Evolutionary conservation across 1,284 basidiomycete species (phyloP).

Genomic region (Malassezia sp.): DNA sequence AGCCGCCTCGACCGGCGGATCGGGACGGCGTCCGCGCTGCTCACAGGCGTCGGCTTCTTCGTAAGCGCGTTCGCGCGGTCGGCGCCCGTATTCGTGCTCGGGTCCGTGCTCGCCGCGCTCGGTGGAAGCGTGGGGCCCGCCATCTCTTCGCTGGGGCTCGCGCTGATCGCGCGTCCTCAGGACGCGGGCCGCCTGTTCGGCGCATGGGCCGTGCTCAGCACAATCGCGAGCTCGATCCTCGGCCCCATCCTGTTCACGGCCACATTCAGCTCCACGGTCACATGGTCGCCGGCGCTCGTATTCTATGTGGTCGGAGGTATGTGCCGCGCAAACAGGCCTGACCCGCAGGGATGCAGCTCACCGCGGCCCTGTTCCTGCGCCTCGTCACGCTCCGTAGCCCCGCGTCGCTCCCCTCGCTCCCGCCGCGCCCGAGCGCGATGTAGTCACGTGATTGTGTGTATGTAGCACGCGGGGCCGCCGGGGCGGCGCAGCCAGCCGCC

Average conservation of each 20-base stretch:
- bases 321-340: background rate
- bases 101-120: slow-evolving; percentile 24
- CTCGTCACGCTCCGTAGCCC: slow-evolving; percentile 1
- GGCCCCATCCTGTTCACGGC: slow-evolving; percentile 38
- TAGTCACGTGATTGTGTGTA: slow-evolving; percentile 12
- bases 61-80: slow-evolving; percentile 3
- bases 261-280: slow-evolving; percentile 18
- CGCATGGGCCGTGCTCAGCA: slow-evolving; percentile 38
- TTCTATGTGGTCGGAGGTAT: slow-evolving; percentile 9
- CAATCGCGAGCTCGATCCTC: slow-evolving; percentile 30
- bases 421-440: slow-evolving; percentile 2
- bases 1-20: slow-evolving; percentile 34
- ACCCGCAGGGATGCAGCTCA: slow-evolving; percentile 6
- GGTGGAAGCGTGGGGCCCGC: slow-evolving; percentile 36
- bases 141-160: slow-evolving; percentile 39
- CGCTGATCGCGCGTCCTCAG: slow-evolving; percentile 27
- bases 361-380: background rate
- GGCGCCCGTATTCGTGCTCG: slow-evolving; percentile 11
- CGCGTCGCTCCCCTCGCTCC: slow-evolving; percentile 4
- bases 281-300: slow-evolving; percentile 2
- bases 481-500: background rate
- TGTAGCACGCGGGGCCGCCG: too few species aligned
- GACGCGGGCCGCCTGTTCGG: slow-evolving; percentile 43
- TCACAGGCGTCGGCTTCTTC: slow-evolving; percentile 10
- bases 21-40: slow-evolving; percentile 14